Evolutionary conservation across 2,329 filamentous ascomycete genomes (phyloP).

Genomic region (Paecilomyces formosus): DNA sequence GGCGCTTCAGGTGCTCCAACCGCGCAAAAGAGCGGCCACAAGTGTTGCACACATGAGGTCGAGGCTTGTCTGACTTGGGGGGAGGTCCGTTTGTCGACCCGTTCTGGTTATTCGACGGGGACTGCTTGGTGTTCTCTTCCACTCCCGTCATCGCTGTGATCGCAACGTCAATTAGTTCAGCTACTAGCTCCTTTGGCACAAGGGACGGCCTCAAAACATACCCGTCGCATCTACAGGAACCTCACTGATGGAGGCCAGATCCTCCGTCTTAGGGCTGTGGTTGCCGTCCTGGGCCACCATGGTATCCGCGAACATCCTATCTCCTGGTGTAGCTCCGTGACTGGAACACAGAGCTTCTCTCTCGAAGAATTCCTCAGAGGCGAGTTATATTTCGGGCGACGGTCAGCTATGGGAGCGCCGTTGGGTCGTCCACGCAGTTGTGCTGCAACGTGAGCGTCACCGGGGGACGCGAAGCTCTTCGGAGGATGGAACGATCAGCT

Average conservation of each 20-base stretch:
- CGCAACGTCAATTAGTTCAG: constrained; percentile 13
- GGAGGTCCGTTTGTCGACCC: constrained; percentile 52
- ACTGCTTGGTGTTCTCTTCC: constrained; percentile 23
- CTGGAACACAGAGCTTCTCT: neutral
- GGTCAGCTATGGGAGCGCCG: neutral
- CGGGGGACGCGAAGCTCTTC: neutral
- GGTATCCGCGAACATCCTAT: constrained; percentile 27
- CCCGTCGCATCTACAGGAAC: constrained; percentile 29
- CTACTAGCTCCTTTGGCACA: neutral
- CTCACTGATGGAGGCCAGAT: constrained; percentile 36
- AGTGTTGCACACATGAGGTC: constrained; percentile 87
- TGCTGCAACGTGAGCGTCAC: neutral
- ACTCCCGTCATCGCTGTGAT: constrained; percentile 11
- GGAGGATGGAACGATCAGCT: neutral
- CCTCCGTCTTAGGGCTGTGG: constrained; percentile 26
- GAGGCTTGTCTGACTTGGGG: constrained; percentile 94
- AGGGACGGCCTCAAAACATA: constrained; percentile 20
- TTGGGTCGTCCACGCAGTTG: neutral
- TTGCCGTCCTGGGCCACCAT: constrained; percentile 31
- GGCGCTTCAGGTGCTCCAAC: constrained; percentile 91
- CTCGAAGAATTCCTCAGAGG: neutral
- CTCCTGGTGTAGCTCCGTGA: neutral
- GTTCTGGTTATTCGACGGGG: constrained; percentile 19
- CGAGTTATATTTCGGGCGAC: neutral
- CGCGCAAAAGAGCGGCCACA: constrained; percentile 90